Conservation (phyloP, 2,329 filamentous ascomycete genomes). For the Exophiala viscosa region DNA sequence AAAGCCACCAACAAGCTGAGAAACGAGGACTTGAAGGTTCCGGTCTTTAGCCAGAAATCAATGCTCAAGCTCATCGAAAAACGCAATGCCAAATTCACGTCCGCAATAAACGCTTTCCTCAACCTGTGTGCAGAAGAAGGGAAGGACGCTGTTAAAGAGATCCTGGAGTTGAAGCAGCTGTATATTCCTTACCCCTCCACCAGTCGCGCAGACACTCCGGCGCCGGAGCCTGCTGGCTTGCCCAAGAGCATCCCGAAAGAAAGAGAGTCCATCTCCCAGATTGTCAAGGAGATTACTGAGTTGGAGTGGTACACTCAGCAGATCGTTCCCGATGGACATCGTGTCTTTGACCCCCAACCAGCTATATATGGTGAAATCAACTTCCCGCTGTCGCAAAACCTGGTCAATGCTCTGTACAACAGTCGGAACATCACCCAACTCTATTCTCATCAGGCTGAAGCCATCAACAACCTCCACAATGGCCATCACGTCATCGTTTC, state of each 20-base stretch:
- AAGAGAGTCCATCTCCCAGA: constrained; percentile 75
- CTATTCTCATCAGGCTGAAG: constrained; percentile 89
- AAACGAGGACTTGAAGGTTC: constrained; percentile 82
- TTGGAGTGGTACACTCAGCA: constrained; percentile 87
- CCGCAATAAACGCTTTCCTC: constrained; percentile 72
- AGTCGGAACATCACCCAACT: constrained; percentile 79
- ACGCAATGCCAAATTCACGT: constrained; percentile 76
- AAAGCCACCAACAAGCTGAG: constrained; percentile 65
- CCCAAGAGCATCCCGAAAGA: constrained; percentile 74
- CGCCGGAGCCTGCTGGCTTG: constrained; percentile 34
- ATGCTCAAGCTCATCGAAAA: constrained; percentile 87
- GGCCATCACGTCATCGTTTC: constrained; percentile 87
- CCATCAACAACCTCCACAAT: constrained; percentile 79
- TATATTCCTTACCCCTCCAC: constrained; percentile 61
- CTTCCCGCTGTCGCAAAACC: constrained; percentile 79
- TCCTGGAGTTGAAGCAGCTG: constrained; percentile 57
- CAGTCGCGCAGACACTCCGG: constrained; percentile 38
- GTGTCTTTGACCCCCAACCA: constrained; percentile 82
- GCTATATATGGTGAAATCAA: constrained; percentile 77
- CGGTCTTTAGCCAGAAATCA: constrained; percentile 87
- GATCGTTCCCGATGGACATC: constrained; percentile 88
- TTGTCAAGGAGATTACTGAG: constrained; percentile 76
- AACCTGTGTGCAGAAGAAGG: constrained; percentile 64
- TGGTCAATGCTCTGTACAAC: constrained; percentile 97
- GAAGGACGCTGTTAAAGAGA: constrained; percentile 62